Base-by-base conservation (phyloP, 225 moss, liverwort and hornwort species). In the Physcomitrium patens region DNA sequence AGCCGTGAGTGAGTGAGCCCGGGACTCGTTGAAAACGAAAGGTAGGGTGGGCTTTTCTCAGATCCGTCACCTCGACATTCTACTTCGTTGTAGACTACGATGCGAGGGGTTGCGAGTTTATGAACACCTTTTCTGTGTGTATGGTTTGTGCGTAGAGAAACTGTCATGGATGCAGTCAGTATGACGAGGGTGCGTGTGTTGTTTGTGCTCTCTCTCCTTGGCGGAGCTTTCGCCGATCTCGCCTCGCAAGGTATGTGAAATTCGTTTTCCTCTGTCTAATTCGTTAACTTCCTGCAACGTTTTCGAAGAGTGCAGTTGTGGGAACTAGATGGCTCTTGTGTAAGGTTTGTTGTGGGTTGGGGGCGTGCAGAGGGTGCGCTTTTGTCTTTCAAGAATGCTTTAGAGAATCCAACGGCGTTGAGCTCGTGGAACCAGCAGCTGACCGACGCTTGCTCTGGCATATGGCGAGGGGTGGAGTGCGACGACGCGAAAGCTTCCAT, bases 391-490 rank as follows among this genome's bases (percentile, higher is more conserved):
- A 88, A 88, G 70, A 65, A 78, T 14, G 76, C 75, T 10, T 71
- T 88, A 73, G 78, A 85, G 63, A 48, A 64, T 57, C 88, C 85
- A 0, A 17, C 76, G 43, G 76, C 73, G 15, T 66, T 88, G 67
- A 0, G 26, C 14, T 85, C 88, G n/a, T 88, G 88, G 88, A 66
- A 85, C 68, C 78, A 76, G 0, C 7, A 63, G 17, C 14, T 45
- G 10, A 67, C 14, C 37, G 70, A 14, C 0, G 82, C 73, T 0
- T 88, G 88, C 69, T 88, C 85, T 0, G 88, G 85, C 24, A n/a
- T 60, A 0, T 88, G 88, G 88, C 77, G 85, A 14, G 88, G 88
- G 1, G 79, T 88, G 16, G 12, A 9, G 1, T 88, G 88, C 81
- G 71, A 80, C 11, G 43, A 69, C 1, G 82, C 77, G 52, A 75